phyloP scores from a whole-genome alignment of 441 rosid genomes.

The Corymbia citriodora region DNA sequence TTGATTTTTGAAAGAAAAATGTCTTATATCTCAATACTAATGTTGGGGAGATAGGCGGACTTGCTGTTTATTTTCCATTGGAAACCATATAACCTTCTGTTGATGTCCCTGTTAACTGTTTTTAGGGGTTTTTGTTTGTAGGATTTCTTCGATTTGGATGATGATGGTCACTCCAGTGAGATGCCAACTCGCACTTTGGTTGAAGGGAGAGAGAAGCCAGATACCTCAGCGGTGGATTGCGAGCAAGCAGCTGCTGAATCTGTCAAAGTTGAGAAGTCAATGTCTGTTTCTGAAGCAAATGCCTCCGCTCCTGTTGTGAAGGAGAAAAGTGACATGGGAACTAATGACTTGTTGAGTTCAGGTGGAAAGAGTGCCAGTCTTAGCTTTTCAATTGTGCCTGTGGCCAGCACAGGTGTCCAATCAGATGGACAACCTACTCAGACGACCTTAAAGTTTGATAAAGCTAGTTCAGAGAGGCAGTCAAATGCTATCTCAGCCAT shows the following conservation, averaged over 20 bases:
- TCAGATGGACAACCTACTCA: slow-evolving; percentile 20
- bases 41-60: neutral
- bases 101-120: neutral
- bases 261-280: slow-evolving; percentile 18
- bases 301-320: slow-evolving; percentile 17
- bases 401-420: slow-evolving; percentile 26
- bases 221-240: slow-evolving; percentile 14
- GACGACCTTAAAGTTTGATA: slow-evolving; percentile 22
- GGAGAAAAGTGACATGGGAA: slow-evolving; percentile 19
- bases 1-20: neutral
- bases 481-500: slow-evolving; percentile 14
- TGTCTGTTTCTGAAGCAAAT: slow-evolving; percentile 25
- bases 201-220: slow-evolving; percentile 27
- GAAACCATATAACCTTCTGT: neutral
- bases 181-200: slow-evolving; percentile 12
- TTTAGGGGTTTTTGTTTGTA: slow-evolving; percentile 12
- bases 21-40: neutral
- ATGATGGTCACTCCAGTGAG: slow-evolving; percentile 35
- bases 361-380: slow-evolving; percentile 25
- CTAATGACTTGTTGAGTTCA: slow-evolving; percentile 24
- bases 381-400: slow-evolving; percentile 17
- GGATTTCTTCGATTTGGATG: slow-evolving; percentile 79
- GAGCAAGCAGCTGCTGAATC: slow-evolving; percentile 27
- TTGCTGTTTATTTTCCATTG: neutral
- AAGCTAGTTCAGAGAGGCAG: slow-evolving; percentile 11